phyloP scores from a whole-genome alignment of 352 stramenopile genomes.

The Hyaloperonospora brassicae region DNA sequence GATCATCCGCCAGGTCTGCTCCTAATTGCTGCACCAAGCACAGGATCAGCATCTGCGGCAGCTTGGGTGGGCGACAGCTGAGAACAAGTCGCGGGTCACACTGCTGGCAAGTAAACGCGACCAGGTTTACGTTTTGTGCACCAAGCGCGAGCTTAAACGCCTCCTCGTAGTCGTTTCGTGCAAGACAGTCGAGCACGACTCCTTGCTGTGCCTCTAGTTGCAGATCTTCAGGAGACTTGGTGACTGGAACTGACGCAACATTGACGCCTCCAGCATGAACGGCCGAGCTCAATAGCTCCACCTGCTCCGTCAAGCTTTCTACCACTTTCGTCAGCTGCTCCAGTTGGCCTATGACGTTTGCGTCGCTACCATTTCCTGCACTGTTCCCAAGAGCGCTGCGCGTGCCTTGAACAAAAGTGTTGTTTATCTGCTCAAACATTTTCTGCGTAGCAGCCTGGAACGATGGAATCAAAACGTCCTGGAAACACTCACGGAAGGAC shows the following conservation, averaged over 20 bases:
- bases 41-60: slow-evolving; percentile 81
- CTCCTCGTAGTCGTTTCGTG: slow-evolving; percentile 59
- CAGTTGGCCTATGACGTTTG: slow-evolving; percentile 52
- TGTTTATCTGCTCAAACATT: slow-evolving; percentile 86
- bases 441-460: slow-evolving; percentile 84
- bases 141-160: slow-evolving; percentile 77
- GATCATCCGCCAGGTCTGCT: slow-evolving; percentile 53
- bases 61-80: slow-evolving; percentile 51
- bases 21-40: slow-evolving; percentile 80
- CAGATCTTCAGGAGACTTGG: slow-evolving; percentile 36
- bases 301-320: slow-evolving; percentile 49
- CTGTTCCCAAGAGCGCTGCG: slow-evolving; percentile 53
- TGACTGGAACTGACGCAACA: slow-evolving; percentile 13
- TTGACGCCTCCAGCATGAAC: slow-evolving; percentile 22
- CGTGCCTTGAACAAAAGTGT: slow-evolving; percentile 71
- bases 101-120: slow-evolving; percentile 61
- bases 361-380: slow-evolving; percentile 44
- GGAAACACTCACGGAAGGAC: slow-evolving; percentile 80
- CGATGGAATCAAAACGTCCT: slow-evolving; percentile 80
- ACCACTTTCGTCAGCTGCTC: slow-evolving; percentile 58
- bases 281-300: slow-evolving; percentile 38
- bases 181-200: slow-evolving; percentile 40
- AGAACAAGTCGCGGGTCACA: slow-evolving; percentile 58
- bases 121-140: slow-evolving; percentile 66
- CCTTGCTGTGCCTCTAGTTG: slow-evolving; percentile 57